Percentiles rank a stretch among this genome's conserved stretches.
Evolutionary conservation across 1,284 basidiomycete genomes (phyloP).

Genomic region (Ustilago esculenta): DNA sequence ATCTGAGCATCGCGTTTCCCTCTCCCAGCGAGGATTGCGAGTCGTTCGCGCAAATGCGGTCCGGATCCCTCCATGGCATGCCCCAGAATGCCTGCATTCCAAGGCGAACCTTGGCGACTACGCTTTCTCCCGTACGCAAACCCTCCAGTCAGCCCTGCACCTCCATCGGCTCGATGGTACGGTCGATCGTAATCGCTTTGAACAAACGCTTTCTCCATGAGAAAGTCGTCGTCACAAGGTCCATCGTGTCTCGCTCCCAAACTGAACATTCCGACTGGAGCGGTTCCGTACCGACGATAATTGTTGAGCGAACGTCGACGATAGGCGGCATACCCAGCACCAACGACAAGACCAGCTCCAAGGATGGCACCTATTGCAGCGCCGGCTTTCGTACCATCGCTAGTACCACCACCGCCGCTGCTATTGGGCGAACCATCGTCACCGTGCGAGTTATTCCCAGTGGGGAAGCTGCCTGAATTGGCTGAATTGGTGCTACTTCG

Average conservation of each 20-base stretch:
- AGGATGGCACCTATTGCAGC: slow-evolving; percentile 52
- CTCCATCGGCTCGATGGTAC: slow-evolving; percentile 23
- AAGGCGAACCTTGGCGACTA: slow-evolving; percentile 25
- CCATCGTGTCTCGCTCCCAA: slow-evolving; percentile 19
- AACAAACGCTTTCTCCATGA: slow-evolving; percentile 45
- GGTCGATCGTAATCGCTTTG: slow-evolving; percentile 31
- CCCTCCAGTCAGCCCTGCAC: slow-evolving; percentile 14
- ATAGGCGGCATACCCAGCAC: slow-evolving; percentile 52
- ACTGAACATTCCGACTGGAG: slow-evolving; percentile 38
- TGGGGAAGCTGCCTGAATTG: slow-evolving; percentile 19
- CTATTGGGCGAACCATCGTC: slow-evolving; percentile 4
- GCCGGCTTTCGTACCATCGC: slow-evolving; percentile 50
- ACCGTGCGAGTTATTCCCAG: neutral
- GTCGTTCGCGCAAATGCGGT: slow-evolving; percentile 52
- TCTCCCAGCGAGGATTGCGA: slow-evolving; percentile 54
- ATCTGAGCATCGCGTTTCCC: slow-evolving; percentile 25
- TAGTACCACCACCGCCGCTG: slow-evolving; percentile 9
- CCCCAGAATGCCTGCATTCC: slow-evolving; percentile 50
- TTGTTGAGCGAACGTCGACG: slow-evolving; percentile 40
- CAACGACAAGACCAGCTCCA: slow-evolving; percentile 54
- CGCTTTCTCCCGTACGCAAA: slow-evolving; percentile 20
- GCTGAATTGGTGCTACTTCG: slow-evolving; percentile 1
- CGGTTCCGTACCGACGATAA: slow-evolving; percentile 45
- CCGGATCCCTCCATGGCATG: slow-evolving; percentile 61
- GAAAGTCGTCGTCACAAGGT: slow-evolving; percentile 30